Conservation (phyloP, 371 early-diverging fungal genomes). For the Syncephalastrum sp. region DNA sequence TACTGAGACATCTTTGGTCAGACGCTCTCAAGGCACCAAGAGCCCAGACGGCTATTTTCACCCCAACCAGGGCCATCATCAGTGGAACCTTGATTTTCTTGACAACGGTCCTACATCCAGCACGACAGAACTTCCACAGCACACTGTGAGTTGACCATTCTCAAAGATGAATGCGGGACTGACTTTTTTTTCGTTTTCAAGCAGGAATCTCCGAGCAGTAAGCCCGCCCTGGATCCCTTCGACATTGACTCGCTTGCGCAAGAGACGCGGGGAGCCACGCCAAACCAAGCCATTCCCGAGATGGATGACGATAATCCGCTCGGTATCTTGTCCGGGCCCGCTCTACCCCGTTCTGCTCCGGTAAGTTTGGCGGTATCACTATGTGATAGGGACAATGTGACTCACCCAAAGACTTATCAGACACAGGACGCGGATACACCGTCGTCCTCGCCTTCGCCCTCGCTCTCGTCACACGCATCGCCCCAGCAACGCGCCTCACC, state of each 20-base stretch:
- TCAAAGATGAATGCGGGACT: not conserved
- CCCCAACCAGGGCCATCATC: constrained; percentile 16
- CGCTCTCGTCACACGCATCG: constrained; percentile 3
- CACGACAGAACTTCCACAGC: not conserved
- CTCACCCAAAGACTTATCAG: not conserved
- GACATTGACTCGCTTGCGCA: constrained; percentile 21
- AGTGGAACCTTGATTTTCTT: constrained; percentile 60
- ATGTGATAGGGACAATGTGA: too few relatives aligned
- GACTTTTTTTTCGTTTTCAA: not conserved
- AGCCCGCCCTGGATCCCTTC: constrained; percentile 30
- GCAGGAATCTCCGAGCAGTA: not conserved
- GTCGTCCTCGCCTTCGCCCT: not conserved
- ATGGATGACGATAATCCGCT: constrained; percentile 45
- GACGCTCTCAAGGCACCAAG: constrained; percentile 23
- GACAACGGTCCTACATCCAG: constrained; percentile 17
- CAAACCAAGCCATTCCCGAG: constrained; percentile 7
- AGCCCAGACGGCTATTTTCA: constrained; percentile 14
- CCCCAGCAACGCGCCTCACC: constrained; percentile 1
- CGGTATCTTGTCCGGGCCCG: constrained; percentile 37
- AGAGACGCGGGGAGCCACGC: not conserved
- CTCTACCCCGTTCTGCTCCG: not conserved
- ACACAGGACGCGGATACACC: not conserved
- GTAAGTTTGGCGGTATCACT: not conserved
- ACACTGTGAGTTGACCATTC: too few relatives aligned
- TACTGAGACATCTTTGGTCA: constrained; percentile 1